Evolutionary conservation across 192 early-diverging fungal genomes (phyloP).

Genomic region (Thoreauomyces humboldtii): DNA sequence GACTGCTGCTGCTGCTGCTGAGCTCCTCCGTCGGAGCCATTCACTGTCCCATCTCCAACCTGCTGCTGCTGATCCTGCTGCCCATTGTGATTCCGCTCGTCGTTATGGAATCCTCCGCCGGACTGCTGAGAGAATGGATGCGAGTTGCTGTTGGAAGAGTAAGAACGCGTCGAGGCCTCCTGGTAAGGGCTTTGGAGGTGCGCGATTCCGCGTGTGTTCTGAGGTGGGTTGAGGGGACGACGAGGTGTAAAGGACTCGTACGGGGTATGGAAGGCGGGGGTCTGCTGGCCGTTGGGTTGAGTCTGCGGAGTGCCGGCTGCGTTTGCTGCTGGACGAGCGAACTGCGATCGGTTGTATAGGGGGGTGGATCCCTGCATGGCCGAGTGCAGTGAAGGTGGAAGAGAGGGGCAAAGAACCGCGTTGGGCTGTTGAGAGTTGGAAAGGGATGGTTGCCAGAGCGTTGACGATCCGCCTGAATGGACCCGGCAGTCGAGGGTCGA

Average conservation of each 20-base stretch:
- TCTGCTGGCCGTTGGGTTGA: too few species aligned
- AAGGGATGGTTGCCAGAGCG: too few species aligned
- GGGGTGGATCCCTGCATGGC: too few species aligned
- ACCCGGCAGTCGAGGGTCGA: too few species aligned
- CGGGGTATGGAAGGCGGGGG: slow-evolving; percentile 2
- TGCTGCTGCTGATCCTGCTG: neutral
- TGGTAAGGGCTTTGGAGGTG: neutral
- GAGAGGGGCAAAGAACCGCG: too few species aligned
- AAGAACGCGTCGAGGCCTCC: neutral
- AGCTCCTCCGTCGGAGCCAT: slow-evolving; percentile 1
- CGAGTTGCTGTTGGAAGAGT: neutral
- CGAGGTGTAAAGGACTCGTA: slow-evolving; percentile 9
- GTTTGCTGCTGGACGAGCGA: too few species aligned
- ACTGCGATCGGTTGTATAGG: too few species aligned
- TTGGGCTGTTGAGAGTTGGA: too few species aligned
- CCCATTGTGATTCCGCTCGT: neutral
- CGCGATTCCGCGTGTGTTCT: neutral
- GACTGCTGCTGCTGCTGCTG: neutral
- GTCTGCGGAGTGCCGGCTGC: too few species aligned
- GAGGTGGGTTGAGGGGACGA: neutral
- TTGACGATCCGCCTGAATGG: too few species aligned
- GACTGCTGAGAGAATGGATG: neutral
- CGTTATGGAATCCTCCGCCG: too few species aligned
- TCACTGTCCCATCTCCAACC: neutral
- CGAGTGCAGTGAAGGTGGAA: too few species aligned